Evolutionary conservation across 306 rosid genomes (phyloP).

Genomic region (Quercus aquifolioides): DNA sequence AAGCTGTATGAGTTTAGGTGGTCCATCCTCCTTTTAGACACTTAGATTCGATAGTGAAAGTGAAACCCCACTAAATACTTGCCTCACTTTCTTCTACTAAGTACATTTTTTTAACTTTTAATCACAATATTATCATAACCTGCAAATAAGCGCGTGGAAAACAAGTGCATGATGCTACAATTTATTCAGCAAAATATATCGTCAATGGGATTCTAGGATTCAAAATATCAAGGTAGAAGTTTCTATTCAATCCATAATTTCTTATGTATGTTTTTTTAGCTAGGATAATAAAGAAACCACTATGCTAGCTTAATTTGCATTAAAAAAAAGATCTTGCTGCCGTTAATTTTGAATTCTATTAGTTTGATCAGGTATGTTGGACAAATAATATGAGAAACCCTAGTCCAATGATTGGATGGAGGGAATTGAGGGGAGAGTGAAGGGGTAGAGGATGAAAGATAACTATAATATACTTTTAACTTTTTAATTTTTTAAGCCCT

Average conservation of each 20-base stretch:
- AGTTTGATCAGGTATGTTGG: no score
- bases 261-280: no score
- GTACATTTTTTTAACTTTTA: constrained; percentile 1
- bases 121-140: constrained; percentile 12
- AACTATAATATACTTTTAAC: no score
- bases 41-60: constrained; percentile 58
- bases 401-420: no score
- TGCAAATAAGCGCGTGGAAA: background rate
- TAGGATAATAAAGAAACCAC: no score
- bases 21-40: constrained; percentile 38
- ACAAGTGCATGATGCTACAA: background rate
- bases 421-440: no score
- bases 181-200: background rate
- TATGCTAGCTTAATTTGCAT: no score
- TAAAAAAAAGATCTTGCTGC: no score
- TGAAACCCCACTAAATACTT: constrained; percentile 45
- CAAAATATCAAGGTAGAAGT: background rate
- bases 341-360: no score
- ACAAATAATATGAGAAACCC: no score
- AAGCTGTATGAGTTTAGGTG: constrained; percentile 36
- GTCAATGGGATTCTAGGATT: background rate
- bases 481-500: no score
- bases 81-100: constrained; percentile 14
- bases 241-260: background rate
- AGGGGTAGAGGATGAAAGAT: no score